Evolutionary conservation across 2,329 filamentous ascomycete genomes (phyloP), one percentile per base, ranked within the genome.

Genomic region (Raffaelea deltoideospora): DNA sequence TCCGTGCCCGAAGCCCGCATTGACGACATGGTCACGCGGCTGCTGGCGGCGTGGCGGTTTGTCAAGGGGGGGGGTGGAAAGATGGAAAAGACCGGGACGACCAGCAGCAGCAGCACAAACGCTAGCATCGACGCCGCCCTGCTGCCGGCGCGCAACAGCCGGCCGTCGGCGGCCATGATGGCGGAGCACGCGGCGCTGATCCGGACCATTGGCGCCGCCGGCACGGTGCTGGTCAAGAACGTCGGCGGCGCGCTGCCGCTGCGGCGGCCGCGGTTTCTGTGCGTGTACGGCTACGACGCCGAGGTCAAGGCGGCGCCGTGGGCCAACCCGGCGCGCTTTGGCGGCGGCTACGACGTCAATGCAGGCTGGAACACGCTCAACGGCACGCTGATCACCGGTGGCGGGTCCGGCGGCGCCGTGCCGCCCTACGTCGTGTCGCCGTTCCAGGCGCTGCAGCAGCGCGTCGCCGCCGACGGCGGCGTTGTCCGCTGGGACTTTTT

Each of bases 11-110:
- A 78, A 45, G 75, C 67, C 50, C 68, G 84, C 20, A 50, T 92
- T 2, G 76, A 81, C 37, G 84, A 93, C 53, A 88, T 88, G 74
- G 79, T 72, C 1, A 79, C 76, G 10, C 75, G 85, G 43, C 63
- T 73, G 31, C 64, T 74, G 1, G 57, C 57, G 10, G 49, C 56
- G 1, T 62, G 54, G 55, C 55, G 57, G 39, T 53, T 64, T 1
- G 72, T 76, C 41, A 14, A 28, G 7, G n/a, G n/a, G n/a, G n/a
- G n/a, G n/a, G n/a, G n/a, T n/a, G n/a, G n/a, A n/a, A n/a, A n/a
- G n/a, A n/a, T n/a, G n/a, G n/a, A n/a, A n/a, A n/a, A n/a, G n/a
- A n/a, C n/a, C n/a, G n/a, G n/a, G n/a, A n/a, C n/a, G n/a, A n/a
- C n/a, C n/a, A n/a, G n/a, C n/a, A n/a, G n/a, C n/a, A n/a, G n/a